Evolutionary conservation across 192 early-diverging fungal species (phyloP), one percentile per base, ranked within the genome.

Genomic region (Phycomyces nitens): DNA sequence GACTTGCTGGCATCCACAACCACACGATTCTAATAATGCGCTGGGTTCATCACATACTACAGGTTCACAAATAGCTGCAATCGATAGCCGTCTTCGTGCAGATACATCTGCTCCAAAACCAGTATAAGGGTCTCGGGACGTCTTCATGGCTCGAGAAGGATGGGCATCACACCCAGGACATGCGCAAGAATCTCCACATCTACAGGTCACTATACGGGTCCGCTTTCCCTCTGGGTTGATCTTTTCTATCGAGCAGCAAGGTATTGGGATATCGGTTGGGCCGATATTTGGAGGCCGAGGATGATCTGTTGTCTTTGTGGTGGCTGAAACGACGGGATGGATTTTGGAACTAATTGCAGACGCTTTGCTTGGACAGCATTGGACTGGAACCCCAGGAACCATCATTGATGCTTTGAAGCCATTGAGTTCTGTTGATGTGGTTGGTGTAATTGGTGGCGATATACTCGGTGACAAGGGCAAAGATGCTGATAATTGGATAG

Each of bases 1-100:
- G 5, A 76, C 72, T 52, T 82, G 77, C 44, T 71, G 58, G 73
- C 84, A 86, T 1, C 84, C 84, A 60, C 84, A 86, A 56, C 76
- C 80, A 60, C 84, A 86, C 6, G 75, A 64, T 58, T 82, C 77
- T 15, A 83, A 62, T 38, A 69, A 38, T 20, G 60, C 52, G 1
- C 53, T 56, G 12, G 68, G 68, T 20, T 26, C 26, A 43, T 59
- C 56, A n/a, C 39, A 16, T 14, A 26, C 59, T 40, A 44, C 10
- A 34, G 34, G 27, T 21, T 59, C 18, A 38, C 52, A 64, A n/a
- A 55, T 64, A 14, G 27, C 14, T 4, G 53, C 39, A 64, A 64
- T 64, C 6, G 20, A 26, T 18, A 59, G 21, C 21, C 38, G 47
- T 53, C 52, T 53, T 49, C 27, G 26, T 58, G 27, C 24, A 57